Conservation (phyloP, 257 asterid genomes). For the Scutellaria minor region DNA sequence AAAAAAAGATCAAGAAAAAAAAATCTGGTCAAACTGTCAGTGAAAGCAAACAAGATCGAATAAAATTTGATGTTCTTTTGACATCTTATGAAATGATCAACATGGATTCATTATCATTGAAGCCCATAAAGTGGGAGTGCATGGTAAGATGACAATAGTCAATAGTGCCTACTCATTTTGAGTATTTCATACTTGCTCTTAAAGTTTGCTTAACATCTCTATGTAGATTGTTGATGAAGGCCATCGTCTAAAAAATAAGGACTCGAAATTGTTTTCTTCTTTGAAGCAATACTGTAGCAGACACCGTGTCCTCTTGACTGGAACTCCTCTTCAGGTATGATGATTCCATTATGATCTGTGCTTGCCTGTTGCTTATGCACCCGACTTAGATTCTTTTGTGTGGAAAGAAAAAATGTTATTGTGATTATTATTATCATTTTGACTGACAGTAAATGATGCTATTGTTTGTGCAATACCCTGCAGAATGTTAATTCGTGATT, state of each 20-base stretch:
- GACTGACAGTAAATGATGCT: background rate
- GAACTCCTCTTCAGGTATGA: slow-evolving; percentile 98
- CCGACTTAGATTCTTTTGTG: slow-evolving; percentile 3
- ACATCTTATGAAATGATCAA: slow-evolving; percentile 98
- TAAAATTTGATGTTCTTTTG: slow-evolving; percentile 95
- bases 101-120: slow-evolving; percentile 78
- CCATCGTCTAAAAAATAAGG: slow-evolving; percentile 97
- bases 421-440: too few relatives aligned
- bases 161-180: slow-evolving; percentile 28
- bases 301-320: slow-evolving; percentile 94
- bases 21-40: slow-evolving; percentile 68
- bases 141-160: slow-evolving; percentile 61
- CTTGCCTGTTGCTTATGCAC: slow-evolving; percentile 22
- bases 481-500: background rate
- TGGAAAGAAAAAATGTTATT: slow-evolving; percentile 12
- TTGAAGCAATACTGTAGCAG: slow-evolving; percentile 80
- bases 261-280: slow-evolving; percentile 81
- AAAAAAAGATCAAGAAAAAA: slow-evolving; percentile 88
- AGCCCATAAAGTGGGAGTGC: slow-evolving; percentile 96
- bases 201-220: slow-evolving; percentile 34
- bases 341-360: slow-evolving; percentile 17
- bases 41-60: slow-evolving; percentile 90
- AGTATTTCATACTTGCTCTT: slow-evolving; percentile 32
- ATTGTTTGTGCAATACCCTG: slow-evolving; percentile 28
- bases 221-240: slow-evolving; percentile 98